A percentile compares a stretch with the other conserved stretches of the same genome.
Conservation (phyloP, 805 yeast genomes). For the Lipomyces yamanashiensis region DNA sequence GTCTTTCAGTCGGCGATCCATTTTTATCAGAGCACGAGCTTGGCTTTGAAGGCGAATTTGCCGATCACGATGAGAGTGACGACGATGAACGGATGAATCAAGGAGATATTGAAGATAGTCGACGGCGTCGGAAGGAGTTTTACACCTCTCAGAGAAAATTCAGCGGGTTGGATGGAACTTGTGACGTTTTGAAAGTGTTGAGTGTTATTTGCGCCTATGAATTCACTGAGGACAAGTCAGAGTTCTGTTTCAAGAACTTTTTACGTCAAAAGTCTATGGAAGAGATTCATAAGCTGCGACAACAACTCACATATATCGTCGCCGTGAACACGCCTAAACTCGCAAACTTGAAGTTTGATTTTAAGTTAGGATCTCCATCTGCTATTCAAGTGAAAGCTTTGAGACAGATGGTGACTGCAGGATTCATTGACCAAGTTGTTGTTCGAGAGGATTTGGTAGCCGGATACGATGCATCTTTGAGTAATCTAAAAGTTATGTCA, state of each 20-base stretch:
- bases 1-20: conserved; percentile 91
- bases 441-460: conserved; percentile 77
- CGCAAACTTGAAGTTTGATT: conserved; percentile 9
- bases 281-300: conserved; percentile 79
- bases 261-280: conserved; percentile 78
- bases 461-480: conserved; percentile 40
- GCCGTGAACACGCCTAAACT: conserved; percentile 52
- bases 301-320: conserved; percentile 78
- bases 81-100: conserved; percentile 43
- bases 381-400: conserved; percentile 72
- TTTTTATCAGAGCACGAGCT: conserved; percentile 76
- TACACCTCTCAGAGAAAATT: conserved; percentile 58
- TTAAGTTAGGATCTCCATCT: conserved; percentile 43
- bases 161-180: conserved; percentile 66
- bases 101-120: conserved; percentile 36
- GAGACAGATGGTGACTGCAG: conserved; percentile 91
- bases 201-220: conserved; percentile 89
- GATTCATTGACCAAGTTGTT: conserved; percentile 89
- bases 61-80: conserved; percentile 41
- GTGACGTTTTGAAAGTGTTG: conserved; percentile 76
- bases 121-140: conserved; percentile 54
- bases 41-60: conserved; percentile 52
- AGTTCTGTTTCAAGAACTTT: conserved; percentile 65
- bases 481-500: conserved; percentile 46
- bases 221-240: conserved; percentile 58